Evolutionary conservation across 306 rosid genomes (phyloP), one percentile per base, ranked within the genome.

Genomic region (Oemleria cerasiformis): DNA sequence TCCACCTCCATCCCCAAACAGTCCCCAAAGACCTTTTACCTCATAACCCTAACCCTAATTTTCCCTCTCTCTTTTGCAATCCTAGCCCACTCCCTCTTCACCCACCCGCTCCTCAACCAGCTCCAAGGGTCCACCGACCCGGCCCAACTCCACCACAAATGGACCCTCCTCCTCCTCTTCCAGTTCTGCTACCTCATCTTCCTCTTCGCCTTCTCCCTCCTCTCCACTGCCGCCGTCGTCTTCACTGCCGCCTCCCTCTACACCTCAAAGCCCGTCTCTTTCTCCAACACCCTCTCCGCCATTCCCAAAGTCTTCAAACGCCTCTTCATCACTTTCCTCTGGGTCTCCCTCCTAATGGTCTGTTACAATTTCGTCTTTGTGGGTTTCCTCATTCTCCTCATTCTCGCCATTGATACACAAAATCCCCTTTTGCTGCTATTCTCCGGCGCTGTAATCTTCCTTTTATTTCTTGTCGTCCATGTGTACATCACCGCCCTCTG

Each of bases 241-340:
- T 94, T 91, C 95, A 94, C 96, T 47, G 97, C 85, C 4, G 99
- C 99, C 8, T 94, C 99, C 2, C 88, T 94, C 67, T 94, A 91
- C 71, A 91, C 99, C 49, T 71, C 91, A 62, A 94, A 94, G 61
- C 65, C 97, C 7, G 97, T 89, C 48, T 91, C 96, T 0, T 94
- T 86, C 73, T 86, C 91, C 48, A 73, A 76, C 59, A 91, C 99
- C 0, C 65, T 94, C 54, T 82, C 92, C 5, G 97, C 99, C 47
- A 91, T 94, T 0, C 99, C 99, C 3, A 88, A 86, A 42, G 92
- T 88, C 67, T 88, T 94, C 78, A 89, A 89, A 59, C 92, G 97
- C 44, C 75, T 94, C 62, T 94, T 94, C 84, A 64, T 94, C 68
- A 94, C 99, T 23, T 94, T 83, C 75, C 75, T 91, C 50, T 94